These are phyloP conservation scores for Rubia yunnanensis DNA, from an alignment of 257 asterid genomes.

Conservation along the genomic window DNA sequence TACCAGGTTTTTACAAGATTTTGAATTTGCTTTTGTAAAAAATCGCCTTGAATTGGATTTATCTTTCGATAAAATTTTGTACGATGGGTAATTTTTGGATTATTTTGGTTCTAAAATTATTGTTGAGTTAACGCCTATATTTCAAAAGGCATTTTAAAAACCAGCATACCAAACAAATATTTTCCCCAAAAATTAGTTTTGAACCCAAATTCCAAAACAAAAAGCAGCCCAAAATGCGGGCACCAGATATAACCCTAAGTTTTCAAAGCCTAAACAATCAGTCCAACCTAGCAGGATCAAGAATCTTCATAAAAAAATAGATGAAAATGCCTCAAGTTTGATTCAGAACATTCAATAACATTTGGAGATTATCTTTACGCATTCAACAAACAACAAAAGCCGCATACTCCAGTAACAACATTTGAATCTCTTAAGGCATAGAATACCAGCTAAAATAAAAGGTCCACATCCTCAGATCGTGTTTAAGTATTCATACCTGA, in stretches of 20 bases:
- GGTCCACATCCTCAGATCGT: neutral
- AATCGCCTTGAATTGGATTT: neutral
- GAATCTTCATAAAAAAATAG: neutral
- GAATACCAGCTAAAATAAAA: neutral
- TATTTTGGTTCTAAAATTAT: neutral
- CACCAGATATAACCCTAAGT: neutral
- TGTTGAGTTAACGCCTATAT: neutral
- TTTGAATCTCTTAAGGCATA: neutral
- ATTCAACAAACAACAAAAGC: neutral
- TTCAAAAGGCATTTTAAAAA: neutral
- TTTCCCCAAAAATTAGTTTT: neutral
- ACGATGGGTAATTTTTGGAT: neutral
- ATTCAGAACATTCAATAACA: neutral
- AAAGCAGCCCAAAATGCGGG: neutral
- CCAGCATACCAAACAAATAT: neutral
- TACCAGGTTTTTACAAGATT: neutral
- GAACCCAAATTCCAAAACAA: neutral
- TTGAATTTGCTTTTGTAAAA: neutral
- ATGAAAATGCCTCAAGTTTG: neutral
- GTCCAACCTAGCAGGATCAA: neutral
- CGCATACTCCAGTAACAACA: neutral
- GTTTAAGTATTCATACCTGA: neutral
- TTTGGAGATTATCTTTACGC: neutral
- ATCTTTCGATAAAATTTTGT: neutral
- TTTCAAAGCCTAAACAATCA: neutral